Evolutionary conservation across 2,329 filamentous ascomycete genomes (phyloP).

Genomic region (Fusarium sp.): DNA sequence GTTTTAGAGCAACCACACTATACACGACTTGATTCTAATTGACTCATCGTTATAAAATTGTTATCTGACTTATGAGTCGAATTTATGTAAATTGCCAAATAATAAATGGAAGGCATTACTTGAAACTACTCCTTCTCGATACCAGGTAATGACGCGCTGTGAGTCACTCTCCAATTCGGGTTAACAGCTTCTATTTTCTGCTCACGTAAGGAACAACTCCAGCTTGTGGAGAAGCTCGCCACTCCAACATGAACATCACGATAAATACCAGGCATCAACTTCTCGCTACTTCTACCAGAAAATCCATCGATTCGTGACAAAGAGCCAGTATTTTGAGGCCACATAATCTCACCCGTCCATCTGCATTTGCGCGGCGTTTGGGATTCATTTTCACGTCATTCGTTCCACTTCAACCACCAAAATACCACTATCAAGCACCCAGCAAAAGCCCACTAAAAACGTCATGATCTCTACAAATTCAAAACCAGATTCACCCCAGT

Average conservation of each 20-base stretch:
- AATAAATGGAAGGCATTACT: not conserved
- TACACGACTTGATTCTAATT: not conserved
- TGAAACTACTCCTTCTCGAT: not conserved
- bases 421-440: slow-evolving; percentile 9
- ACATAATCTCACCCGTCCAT: not conserved
- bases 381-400: slow-evolving; percentile 8
- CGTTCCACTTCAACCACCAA: slow-evolving; percentile 1
- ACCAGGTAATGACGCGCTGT: slow-evolving; percentile 26
- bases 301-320: not conserved
- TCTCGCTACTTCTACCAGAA: not conserved
- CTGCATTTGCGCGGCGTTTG: slow-evolving; percentile 24
- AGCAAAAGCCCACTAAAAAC: slow-evolving; percentile 13
- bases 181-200: slow-evolving; percentile 21
- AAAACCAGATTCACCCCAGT: slow-evolving; percentile 44
- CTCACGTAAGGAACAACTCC: slow-evolving; percentile 31
- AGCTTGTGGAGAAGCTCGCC: slow-evolving; percentile 33
- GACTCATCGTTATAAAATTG: not conserved
- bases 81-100: not conserved
- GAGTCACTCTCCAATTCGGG: slow-evolving; percentile 35
- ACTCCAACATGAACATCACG: slow-evolving; percentile 26
- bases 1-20: not conserved
- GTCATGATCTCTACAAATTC: slow-evolving; percentile 54
- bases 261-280: slow-evolving; percentile 27
- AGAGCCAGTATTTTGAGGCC: slow-evolving; percentile 2
- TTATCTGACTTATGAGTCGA: slow-evolving; percentile 21